These are phyloP conservation scores for Chlorella sp. DNA, from an alignment of 139 green algal species.

Conservation along the genomic window DNA sequence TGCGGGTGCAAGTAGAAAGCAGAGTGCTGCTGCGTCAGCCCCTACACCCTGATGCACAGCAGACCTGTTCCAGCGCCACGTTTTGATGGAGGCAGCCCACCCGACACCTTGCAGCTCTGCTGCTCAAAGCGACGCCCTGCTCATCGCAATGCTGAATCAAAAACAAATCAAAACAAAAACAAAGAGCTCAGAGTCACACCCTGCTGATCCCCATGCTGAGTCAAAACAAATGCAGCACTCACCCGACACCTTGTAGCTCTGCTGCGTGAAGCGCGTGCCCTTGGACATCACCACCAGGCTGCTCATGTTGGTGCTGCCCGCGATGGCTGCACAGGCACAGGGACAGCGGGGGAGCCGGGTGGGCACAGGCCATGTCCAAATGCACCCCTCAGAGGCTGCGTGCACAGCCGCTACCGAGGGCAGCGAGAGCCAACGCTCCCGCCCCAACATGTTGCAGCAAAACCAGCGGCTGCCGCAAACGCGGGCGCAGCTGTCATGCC, in stretches of 20 bases:
- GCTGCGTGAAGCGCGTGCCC: constrained; percentile 81
- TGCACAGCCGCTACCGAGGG: too few species aligned
- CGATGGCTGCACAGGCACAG: constrained; percentile 10
- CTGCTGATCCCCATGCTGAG: too few species aligned
- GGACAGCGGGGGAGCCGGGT: not conserved
- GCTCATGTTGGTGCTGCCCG: constrained; percentile 19
- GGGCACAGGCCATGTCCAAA: not conserved
- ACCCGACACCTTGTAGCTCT: constrained; percentile 83
- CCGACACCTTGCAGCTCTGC: not conserved
- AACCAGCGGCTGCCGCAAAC: too few species aligned
- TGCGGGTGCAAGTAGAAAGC: not conserved
- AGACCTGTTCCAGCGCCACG: not conserved
- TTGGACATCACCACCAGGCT: constrained; percentile 69
- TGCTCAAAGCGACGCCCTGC: not conserved
- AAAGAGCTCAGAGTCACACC: not conserved
- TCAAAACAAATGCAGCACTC: not conserved
- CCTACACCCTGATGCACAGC: not conserved
- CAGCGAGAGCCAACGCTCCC: too few species aligned
- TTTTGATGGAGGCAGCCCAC: too few species aligned
- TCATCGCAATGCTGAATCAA: too few species aligned
- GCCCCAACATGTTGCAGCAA: too few species aligned
- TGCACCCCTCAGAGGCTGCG: not conserved
- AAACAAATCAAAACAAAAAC: too few species aligned
- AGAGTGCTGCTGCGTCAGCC: not conserved
- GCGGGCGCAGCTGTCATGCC: too few species aligned